These are phyloP conservation scores for Eimeria maxima DNA, from an alignment of 169 alveolate species.

Conservation along the genomic window DNA sequence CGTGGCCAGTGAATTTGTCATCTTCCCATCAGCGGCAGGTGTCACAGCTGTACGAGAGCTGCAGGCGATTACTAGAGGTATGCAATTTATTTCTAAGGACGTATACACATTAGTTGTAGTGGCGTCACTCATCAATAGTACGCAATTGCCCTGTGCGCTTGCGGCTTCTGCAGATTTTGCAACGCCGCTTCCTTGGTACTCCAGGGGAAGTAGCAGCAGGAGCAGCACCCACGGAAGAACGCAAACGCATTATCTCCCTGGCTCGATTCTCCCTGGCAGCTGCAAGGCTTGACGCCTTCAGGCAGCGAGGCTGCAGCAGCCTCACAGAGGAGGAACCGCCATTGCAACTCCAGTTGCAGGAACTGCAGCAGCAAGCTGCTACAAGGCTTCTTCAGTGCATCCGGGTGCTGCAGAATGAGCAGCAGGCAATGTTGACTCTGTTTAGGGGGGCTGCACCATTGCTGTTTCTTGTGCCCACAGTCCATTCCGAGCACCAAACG, in stretches of 20 bases:
- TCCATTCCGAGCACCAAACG: background rate
- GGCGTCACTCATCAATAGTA: background rate
- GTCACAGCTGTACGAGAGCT: constrained; percentile 26
- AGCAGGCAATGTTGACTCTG: background rate
- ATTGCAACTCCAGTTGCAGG: constrained; percentile 8
- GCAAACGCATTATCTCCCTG: background rate
- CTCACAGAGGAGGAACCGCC: background rate
- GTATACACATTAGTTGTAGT: background rate
- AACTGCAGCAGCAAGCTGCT: constrained; percentile 3
- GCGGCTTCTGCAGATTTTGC: constrained; percentile 2
- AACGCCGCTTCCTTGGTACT: background rate
- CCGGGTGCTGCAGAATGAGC: background rate
- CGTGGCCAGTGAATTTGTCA: background rate
- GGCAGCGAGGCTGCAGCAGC: background rate
- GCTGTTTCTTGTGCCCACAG: background rate
- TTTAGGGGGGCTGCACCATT: background rate
- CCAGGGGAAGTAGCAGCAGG: background rate
- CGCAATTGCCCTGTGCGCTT: background rate
- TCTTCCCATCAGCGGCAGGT: background rate
- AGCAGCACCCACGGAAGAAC: background rate
- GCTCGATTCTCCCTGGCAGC: constrained; percentile 2
- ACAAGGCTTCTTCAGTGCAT: background rate
- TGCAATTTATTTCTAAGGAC: background rate
- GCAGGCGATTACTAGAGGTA: constrained; percentile 46
- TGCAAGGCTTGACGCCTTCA: constrained; percentile 2